A percentile compares a stretch with the other conserved stretches of the same genome.
Evolutionary conservation across 805 yeast species (phyloP).

Genomic region (Wickerhamiella cacticola): DNA sequence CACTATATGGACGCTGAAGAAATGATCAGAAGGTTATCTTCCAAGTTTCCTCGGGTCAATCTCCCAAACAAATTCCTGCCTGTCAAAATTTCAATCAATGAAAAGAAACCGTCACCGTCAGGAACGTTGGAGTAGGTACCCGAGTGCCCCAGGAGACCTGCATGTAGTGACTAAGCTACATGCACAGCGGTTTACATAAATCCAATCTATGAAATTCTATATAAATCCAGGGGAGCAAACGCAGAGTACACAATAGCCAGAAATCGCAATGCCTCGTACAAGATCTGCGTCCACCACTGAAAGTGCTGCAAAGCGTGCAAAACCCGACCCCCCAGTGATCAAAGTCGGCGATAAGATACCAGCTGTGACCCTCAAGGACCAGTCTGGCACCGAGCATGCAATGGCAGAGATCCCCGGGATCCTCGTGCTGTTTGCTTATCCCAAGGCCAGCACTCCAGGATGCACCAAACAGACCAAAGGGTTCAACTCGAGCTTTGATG

Average conservation of each 20-base stretch:
- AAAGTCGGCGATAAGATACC: constrained; percentile 53
- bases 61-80: constrained; percentile 62
- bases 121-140: no score
- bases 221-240: no score
- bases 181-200: neutral
- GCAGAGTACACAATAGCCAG: no score
- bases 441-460: constrained; percentile 90
- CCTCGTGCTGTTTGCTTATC: constrained; percentile 55
- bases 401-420: constrained; percentile 35
- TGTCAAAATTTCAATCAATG: constrained; percentile 20
- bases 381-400: constrained; percentile 53
- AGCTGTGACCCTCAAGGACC: constrained; percentile 48
- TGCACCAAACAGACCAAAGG: constrained; percentile 94
- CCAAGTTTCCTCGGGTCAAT: constrained; percentile 73
- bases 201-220: neutral
- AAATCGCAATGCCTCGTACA: constrained; percentile 2
- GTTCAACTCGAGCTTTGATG: constrained; percentile 53
- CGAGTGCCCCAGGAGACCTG: no score
- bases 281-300: neutral
- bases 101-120: no score
- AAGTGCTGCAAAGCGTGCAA: constrained; percentile 2
- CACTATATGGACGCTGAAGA: constrained; percentile 87
- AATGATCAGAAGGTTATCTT: constrained; percentile 66
- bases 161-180: neutral
- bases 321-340: constrained; percentile 26